Conservation (phyloP, 345 rosid species). For the Eucalyptus sp. region DNA sequence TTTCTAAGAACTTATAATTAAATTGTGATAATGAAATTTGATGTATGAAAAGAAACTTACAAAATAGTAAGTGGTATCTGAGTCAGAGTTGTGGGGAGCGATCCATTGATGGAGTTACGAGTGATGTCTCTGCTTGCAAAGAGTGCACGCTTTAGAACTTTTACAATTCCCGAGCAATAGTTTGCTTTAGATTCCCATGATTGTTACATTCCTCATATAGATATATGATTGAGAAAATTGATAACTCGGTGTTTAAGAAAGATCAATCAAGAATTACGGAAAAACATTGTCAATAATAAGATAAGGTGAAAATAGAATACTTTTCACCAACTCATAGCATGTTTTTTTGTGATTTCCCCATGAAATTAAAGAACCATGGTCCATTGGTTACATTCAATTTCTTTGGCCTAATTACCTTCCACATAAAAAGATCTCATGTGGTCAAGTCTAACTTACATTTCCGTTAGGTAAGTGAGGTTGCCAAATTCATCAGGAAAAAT, state of each 20-base stretch:
- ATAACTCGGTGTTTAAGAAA: background rate
- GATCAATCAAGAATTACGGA: background rate
- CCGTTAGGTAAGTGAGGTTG: conserved; percentile 35
- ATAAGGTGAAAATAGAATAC: background rate
- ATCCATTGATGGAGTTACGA: conserved; percentile 67
- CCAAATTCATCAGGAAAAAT: conserved; percentile 52
- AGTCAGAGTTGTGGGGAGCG: conserved; percentile 50
- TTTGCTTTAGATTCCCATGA: background rate
- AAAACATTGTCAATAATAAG: background rate
- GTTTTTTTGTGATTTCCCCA: background rate
- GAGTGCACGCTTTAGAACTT: background rate
- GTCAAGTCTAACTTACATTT: conserved; percentile 34
- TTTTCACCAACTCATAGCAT: background rate
- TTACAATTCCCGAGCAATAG: background rate
- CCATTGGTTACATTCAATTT: background rate
- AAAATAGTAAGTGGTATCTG: conserved; percentile 31
- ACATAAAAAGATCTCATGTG: background rate
- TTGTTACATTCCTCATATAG: background rate
- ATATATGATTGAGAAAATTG: background rate
- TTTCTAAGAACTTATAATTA: background rate
- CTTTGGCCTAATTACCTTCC: background rate
- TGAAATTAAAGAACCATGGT: background rate
- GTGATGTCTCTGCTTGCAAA: conserved; percentile 45
- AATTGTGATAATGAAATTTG: background rate
- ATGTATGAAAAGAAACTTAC: conserved; percentile 19